Evolutionary conservation across 805 yeast genomes (phyloP).

Genomic region (Lachancea lanzarotensis): DNA sequence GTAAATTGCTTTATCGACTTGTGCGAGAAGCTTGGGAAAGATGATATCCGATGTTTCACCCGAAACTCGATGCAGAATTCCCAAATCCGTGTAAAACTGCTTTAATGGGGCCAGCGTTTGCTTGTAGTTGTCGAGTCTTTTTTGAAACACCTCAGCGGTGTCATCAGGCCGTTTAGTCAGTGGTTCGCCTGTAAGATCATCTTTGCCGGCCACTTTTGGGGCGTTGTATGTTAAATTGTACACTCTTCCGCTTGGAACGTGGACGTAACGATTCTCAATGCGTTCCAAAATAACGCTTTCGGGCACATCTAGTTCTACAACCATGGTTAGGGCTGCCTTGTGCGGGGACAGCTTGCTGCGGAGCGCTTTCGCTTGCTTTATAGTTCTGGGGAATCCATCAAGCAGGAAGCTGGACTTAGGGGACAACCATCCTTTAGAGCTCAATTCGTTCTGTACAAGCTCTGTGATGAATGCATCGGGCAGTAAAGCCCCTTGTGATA

Average conservation of each 20-base stretch:
- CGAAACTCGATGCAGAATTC: conserved; percentile 47
- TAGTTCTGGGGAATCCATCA: conserved; percentile 90
- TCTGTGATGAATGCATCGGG: conserved; percentile 67
- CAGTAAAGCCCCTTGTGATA: conserved; percentile 58
- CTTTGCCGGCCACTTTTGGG: conserved; percentile 73
- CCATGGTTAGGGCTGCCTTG: conserved; percentile 52
- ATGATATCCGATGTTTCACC: conserved; percentile 84
- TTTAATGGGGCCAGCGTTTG: conserved; percentile 56
- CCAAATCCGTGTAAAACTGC: conserved; percentile 46
- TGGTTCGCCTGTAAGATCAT: conserved; percentile 87
- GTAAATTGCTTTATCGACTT: conserved; percentile 27
- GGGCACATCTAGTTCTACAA: conserved; percentile 87
- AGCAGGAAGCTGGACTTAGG: conserved; percentile 56
- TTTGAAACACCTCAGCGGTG: conserved; percentile 62
- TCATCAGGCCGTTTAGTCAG: conserved; percentile 78
- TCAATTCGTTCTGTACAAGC: conserved; percentile 48
- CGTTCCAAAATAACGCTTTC: conserved; percentile 72
- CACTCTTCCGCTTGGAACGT: conserved; percentile 75
- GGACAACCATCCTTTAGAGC: conserved; percentile 20
- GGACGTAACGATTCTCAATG: conserved; percentile 82
- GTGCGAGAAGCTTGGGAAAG: conserved; percentile 56
- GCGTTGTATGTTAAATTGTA: conserved; percentile 85
- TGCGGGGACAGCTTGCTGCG: conserved; percentile 37
- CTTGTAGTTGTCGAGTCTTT: conserved; percentile 59
- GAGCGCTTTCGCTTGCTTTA: conserved; percentile 59